A percentile compares a stretch with the other conserved stretches of the same genome.
Evolutionary conservation across 208 protist species (phyloP).

Genomic region (Leptomonas seymouri): DNA sequence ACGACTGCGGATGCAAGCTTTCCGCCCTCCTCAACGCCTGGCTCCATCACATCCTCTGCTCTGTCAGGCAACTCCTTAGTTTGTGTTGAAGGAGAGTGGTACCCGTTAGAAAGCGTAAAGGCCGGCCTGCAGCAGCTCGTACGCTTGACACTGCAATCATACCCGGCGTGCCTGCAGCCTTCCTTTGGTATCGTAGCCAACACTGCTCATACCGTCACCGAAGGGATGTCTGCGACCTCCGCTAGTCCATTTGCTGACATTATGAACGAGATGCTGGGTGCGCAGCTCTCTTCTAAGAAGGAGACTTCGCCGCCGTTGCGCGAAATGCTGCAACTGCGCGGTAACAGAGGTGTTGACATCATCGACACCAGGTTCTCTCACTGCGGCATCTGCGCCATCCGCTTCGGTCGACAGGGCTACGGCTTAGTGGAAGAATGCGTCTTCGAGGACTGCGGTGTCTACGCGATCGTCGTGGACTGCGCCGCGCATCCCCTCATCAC

Average conservation of each 20-base stretch:
- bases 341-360: slow-evolving; percentile 73
- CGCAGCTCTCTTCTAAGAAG: slow-evolving; percentile 22
- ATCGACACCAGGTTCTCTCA: slow-evolving; percentile 74
- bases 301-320: slow-evolving; percentile 12
- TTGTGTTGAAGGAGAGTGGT: slow-evolving; percentile 28
- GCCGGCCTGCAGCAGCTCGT: slow-evolving; percentile 30
- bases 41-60: not conserved
- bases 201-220: slow-evolving; percentile 12
- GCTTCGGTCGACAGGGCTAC: slow-evolving; percentile 73
- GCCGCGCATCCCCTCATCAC: slow-evolving; percentile 82
- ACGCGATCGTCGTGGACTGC: slow-evolving; percentile 74
- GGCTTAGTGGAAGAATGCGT: slow-evolving; percentile 82
- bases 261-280: slow-evolving; percentile 34
- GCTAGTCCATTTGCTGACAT: slow-evolving; percentile 41
- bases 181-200: slow-evolving; percentile 33
- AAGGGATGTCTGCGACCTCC: slow-evolving; percentile 1
- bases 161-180: slow-evolving; percentile 49
- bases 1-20: slow-evolving; percentile 19
- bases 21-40: not conserved
- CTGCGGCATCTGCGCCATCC: slow-evolving; percentile 76
- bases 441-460: slow-evolving; percentile 74
- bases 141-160: slow-evolving; percentile 32
- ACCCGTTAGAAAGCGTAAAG: slow-evolving; percentile 15
- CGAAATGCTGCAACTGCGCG: slow-evolving; percentile 62
- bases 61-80: slow-evolving; percentile 6